Evolutionary conservation across 2,329 filamentous ascomycete genomes (phyloP).

Genomic region (Fusarium sp.): DNA sequence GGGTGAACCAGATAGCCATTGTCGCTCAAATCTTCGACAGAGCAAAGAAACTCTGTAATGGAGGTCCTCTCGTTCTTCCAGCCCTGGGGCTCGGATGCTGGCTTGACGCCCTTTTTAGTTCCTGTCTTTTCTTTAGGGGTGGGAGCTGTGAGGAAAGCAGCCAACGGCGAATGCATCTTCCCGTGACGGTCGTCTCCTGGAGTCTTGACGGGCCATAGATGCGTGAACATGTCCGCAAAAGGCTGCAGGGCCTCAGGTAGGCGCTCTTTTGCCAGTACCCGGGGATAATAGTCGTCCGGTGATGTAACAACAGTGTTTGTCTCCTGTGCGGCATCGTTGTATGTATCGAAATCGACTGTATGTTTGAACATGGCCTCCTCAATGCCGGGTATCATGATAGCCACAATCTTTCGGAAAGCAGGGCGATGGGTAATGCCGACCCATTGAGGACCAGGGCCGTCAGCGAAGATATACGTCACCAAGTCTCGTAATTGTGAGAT

Average conservation of each 20-base stretch:
- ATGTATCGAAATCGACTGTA: conserved; percentile 63
- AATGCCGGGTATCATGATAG: conserved; percentile 91
- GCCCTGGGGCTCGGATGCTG: conserved; percentile 71
- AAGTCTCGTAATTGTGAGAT: conserved; percentile 73
- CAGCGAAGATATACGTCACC: conserved; percentile 75
- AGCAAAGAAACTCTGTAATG: conserved; percentile 84
- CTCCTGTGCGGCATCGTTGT: conserved; percentile 56
- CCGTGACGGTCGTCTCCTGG: conserved; percentile 86
- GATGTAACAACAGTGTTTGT: conserved; percentile 55
- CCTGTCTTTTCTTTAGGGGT: conserved; percentile 74
- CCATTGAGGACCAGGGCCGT: conserved; percentile 75
- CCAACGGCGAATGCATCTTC: conserved; percentile 87
- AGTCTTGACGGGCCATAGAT: conserved; percentile 90
- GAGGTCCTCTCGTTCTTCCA: conserved; percentile 83
- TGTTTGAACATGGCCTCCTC: conserved; percentile 90
- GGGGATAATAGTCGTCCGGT: conserved; percentile 73
- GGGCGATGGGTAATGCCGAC: conserved; percentile 72
- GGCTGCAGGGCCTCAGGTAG: conserved; percentile 70
- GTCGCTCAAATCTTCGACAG: conserved; percentile 79
- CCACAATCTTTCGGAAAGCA: conserved; percentile 82
- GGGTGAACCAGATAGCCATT: conserved; percentile 91
- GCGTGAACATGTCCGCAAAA: conserved; percentile 85
- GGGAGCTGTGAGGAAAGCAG: conserved; percentile 84
- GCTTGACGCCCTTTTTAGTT: conserved; percentile 70
- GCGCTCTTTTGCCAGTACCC: conserved; percentile 63